These are phyloP conservation scores for Taxawa tesnikishii DNA, from an alignment of 2,329 filamentous ascomycete species.

Conservation along the genomic window DNA sequence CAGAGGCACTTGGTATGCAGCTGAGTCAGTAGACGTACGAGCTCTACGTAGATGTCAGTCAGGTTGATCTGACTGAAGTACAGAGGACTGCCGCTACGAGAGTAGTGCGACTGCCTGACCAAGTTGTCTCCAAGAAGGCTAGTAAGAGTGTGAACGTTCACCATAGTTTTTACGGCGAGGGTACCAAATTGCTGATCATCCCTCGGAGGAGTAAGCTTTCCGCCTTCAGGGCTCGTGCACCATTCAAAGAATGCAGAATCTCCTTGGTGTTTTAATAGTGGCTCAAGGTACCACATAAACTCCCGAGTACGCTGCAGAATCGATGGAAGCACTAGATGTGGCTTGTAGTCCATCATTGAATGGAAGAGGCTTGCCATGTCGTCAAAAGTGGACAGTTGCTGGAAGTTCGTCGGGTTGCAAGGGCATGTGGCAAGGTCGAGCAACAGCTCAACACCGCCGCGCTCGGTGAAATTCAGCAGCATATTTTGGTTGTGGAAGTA, in stretches of 20 bases:
- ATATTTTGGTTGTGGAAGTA: conserved; percentile 66
- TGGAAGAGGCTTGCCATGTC: conserved; percentile 64
- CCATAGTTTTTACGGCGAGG: conserved; percentile 62
- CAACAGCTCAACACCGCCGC: conserved; percentile 70
- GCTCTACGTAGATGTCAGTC: conserved; percentile 66
- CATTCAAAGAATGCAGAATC: conserved; percentile 10
- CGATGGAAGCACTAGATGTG: conserved; percentile 70
- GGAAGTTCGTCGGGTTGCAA: conserved; percentile 63
- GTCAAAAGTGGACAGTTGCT: conserved; percentile 53
- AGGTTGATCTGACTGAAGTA: conserved; percentile 67
- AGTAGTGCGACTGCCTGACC: conserved; percentile 26
- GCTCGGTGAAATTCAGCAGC: conserved; percentile 61
- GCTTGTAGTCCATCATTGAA: conserved; percentile 66
- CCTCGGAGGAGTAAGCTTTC: conserved; percentile 28
- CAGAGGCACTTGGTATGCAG: conserved; percentile 70
- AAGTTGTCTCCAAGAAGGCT: conserved; percentile 46
- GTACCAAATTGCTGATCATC: too few species aligned
- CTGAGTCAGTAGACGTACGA: conserved; percentile 64
- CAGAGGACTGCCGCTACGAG: conserved; percentile 43
- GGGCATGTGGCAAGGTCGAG: conserved; percentile 75
- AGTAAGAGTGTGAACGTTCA: conserved; percentile 64
- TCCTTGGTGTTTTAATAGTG: conserved; percentile 39
- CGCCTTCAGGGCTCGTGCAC: conserved; percentile 14
- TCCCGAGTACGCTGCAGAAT: conserved; percentile 62
- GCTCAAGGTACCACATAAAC: conserved; percentile 54